Conservation (phyloP, 345 rosid species). For the Boechera stricta region DNA sequence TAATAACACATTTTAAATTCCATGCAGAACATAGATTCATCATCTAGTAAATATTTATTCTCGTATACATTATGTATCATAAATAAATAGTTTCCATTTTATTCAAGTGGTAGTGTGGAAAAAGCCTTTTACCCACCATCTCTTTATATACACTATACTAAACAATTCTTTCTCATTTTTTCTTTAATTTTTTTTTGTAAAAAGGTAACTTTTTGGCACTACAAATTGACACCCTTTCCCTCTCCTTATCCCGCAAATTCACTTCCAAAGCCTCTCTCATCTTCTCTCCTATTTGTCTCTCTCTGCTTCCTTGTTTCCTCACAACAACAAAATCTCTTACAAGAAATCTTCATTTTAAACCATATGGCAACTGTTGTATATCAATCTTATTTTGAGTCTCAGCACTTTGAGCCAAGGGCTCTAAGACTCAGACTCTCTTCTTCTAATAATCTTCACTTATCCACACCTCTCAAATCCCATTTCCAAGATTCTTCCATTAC, state of each 20-base stretch:
- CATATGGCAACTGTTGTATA: conserved; percentile 73
- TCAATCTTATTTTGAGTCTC: conserved; percentile 67
- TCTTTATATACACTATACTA: conserved; percentile 36
- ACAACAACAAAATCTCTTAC: conserved; percentile 23
- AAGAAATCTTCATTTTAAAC: conserved; percentile 1
- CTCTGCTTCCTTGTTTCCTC: conserved; percentile 29
- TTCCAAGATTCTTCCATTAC: conserved; percentile 41
- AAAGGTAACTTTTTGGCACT: conserved; percentile 43
- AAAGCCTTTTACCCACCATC: conserved; percentile 44
- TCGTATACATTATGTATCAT: conserved; percentile 41
- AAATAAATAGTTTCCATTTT: conserved; percentile 31
- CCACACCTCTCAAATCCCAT: conserved; percentile 49
- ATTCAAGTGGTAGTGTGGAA: conserved; percentile 44
- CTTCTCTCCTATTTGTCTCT: conserved; percentile 24
- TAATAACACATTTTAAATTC: no score
- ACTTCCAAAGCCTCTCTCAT: conserved; percentile 35
- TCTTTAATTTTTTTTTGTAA: neutral
- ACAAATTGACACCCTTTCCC: conserved; percentile 41
- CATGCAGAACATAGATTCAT: no score
- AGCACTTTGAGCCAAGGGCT: conserved; percentile 59
- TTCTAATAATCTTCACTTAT: conserved; percentile 43
- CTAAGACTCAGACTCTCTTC: conserved; percentile 66
- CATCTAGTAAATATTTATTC: neutral
- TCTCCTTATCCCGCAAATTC: conserved; percentile 50
- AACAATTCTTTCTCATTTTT: conserved; percentile 26